Evolutionary conservation across 176 grass and related monocot species (phyloP).

Genomic region (Puccinellia tenuiflora): DNA sequence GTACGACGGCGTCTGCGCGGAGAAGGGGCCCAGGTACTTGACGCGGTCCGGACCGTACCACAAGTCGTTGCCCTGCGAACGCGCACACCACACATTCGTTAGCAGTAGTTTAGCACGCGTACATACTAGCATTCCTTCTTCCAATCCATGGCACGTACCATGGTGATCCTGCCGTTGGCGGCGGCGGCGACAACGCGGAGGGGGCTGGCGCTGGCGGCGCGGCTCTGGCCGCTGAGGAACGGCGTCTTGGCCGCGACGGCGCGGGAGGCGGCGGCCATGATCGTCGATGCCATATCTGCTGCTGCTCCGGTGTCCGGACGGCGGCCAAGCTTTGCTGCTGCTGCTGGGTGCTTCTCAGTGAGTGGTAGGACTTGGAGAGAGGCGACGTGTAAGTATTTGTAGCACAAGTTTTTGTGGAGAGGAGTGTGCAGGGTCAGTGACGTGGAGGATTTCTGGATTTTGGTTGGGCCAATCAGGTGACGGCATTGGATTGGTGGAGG

Average conservation of each 20-base stretch:
- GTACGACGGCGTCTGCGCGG: conserved; percentile 84
- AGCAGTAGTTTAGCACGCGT: background rate
- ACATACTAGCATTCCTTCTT: background rate
- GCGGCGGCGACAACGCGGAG: conserved; percentile 53
- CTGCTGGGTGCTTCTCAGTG: background rate
- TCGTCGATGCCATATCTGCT: conserved; percentile 49
- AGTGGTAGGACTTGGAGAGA: background rate
- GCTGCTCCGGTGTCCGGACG: background rate
- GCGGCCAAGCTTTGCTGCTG: background rate
- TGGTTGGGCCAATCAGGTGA: conserved; percentile 42
- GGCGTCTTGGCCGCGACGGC: conserved; percentile 36
- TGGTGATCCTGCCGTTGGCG: conserved; percentile 60
- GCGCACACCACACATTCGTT: background rate
- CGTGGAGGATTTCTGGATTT: conserved; percentile 78
- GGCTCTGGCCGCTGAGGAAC: conserved; percentile 66
- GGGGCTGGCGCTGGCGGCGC: conserved; percentile 28
- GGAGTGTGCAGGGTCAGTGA: conserved; percentile 40
- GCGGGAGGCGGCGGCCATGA: conserved; percentile 59
- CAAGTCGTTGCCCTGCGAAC: conserved; percentile 60
- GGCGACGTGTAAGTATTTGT: conserved; percentile 49
- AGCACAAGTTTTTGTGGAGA: conserved; percentile 34
- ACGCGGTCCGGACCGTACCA: conserved; percentile 89
- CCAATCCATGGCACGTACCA: conserved; percentile 42
- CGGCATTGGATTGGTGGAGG: conserved; percentile 36
- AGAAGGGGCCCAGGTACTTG: conserved; percentile 95